These are phyloP conservation scores for Cylindrotheca fusiformis DNA, from an alignment of 108 stramenopile genomes.

Conservation along the genomic window DNA sequence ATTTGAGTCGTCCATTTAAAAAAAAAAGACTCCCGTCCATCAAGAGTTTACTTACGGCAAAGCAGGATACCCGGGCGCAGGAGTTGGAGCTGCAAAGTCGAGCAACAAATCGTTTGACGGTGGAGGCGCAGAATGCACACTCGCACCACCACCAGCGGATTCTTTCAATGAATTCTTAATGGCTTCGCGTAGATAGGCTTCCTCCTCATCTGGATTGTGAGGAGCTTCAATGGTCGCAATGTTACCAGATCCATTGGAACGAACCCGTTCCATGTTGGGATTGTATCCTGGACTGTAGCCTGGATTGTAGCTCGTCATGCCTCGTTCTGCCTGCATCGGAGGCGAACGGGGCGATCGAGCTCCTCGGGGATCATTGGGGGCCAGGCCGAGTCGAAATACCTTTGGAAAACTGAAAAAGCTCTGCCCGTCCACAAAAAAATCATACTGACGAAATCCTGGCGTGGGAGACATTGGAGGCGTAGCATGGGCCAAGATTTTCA, in stretches of 20 bases:
- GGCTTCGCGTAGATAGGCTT: constrained; percentile 79
- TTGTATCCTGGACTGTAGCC: constrained; percentile 1
- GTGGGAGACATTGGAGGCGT: constrained; percentile 72
- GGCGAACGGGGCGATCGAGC: constrained; percentile 15
- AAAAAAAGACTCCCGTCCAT: constrained; percentile 2
- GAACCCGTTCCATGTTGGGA: neutral
- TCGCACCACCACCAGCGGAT: neutral
- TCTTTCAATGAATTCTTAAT: constrained; percentile 74
- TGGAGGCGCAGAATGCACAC: constrained; percentile 9
- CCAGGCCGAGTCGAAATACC: constrained; percentile 78
- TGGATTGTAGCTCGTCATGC: no score
- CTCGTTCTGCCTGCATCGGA: constrained; percentile 13
- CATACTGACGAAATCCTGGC: constrained; percentile 88
- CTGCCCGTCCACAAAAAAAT: constrained; percentile 88
- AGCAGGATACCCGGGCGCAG: constrained; percentile 2
- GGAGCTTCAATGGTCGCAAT: constrained; percentile 77
- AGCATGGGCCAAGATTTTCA: constrained; percentile 85
- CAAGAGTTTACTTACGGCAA: no score
- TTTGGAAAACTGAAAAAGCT: constrained; percentile 87
- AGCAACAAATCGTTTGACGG: constrained; percentile 40
- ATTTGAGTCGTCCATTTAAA: neutral
- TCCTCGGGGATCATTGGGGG: constrained; percentile 36
- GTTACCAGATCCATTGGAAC: constrained; percentile 5
- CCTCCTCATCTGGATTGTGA: constrained; percentile 86
- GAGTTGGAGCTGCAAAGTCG: constrained; percentile 58